Evolutionary conservation across 345 rosid genomes (phyloP), one percentile per base, ranked within the genome.

Genomic region (Crucihimalaya himalaica): DNA sequence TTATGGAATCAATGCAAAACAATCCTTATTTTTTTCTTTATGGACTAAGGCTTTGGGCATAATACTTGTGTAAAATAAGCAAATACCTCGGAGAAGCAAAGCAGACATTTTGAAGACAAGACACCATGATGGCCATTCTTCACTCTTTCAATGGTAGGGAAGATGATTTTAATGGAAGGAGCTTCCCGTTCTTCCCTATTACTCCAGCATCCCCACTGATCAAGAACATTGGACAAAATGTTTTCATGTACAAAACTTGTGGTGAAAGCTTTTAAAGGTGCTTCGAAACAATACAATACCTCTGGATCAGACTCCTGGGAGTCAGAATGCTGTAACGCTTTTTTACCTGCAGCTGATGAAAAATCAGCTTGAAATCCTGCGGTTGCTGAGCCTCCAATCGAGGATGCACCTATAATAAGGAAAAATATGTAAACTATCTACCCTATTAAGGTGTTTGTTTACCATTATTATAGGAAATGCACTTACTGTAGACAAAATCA

Each of bases 171-270:
- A 34, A 94, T 75, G 54, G 93, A 91, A 69, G 96, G 98, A 73
- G 79, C 81, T 80, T 79, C 85, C 67, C 80, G 66, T 84, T 91
- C 98, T 79, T 91, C 91, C 77, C 86, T 82, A 57, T 88, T 86
- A 81, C 85, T 94, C 98, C 97, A 94, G 79, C 89, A 78, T 82
- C 96, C 96, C 98, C 98, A 94, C 98, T 91, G 86, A 71, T 58
- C 45, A 48, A 56, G 60, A 62, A 70, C 34, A 55, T 56, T 56
- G 9, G 23, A 28, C 62, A 52, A 47, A 77, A 47, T 18, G 18
- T 50, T 57, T 15, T 50, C 8, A 50, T 10, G 63, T 54, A 50
- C 42, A 65, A 40, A 45, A 43, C 57, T 65, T 25, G 23, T 29
- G 51, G 62, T 52, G 61, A 5, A 2, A 61, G 6, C 29, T 52